Evolutionary conservation across 495 filamentous ascomycete genomes (phyloP).

Genomic region (Penicillium waksmanii): DNA sequence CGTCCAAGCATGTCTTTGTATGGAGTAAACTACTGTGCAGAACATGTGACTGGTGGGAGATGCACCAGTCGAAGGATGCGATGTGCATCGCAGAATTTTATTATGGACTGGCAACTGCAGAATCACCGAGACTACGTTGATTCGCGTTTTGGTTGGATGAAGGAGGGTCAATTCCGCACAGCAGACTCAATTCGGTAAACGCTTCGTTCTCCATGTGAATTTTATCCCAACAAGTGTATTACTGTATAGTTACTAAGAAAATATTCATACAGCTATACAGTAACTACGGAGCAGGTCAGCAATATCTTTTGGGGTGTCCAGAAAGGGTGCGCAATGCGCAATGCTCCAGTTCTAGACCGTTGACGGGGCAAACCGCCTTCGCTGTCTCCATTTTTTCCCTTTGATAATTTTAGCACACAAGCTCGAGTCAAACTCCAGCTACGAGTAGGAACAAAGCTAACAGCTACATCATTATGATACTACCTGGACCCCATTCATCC

Average conservation of each 20-base stretch:
- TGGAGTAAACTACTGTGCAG: not conserved
- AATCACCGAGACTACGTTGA: conserved; percentile 23
- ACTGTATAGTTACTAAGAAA: too few species aligned
- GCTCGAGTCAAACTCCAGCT: not conserved
- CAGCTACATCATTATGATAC: not conserved
- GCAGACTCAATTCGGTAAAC: conserved; percentile 7
- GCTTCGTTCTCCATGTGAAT: too few species aligned
- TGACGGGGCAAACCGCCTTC: conserved; percentile 7
- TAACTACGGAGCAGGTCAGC: not conserved
- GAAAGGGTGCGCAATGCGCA: not conserved
- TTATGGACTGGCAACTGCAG: conserved; percentile 30
- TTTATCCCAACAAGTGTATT: too few species aligned
- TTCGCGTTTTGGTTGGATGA: conserved; percentile 1
- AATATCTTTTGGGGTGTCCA: not conserved
- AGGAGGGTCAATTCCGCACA: not conserved
- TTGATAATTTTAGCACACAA: not conserved
- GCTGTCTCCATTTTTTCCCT: conserved; percentile 2
- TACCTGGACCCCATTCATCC: too few species aligned
- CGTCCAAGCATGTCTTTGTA: conserved; percentile 3
- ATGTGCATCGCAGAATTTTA: conserved; percentile 17
- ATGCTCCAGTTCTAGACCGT: conserved; percentile 14
- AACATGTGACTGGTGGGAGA: conserved; percentile 18
- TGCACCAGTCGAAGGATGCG: conserved; percentile 9
- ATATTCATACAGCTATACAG: too few species aligned
- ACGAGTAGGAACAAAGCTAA: not conserved